Percentiles rank a stretch among this genome's conserved stretches.
These are phyloP conservation scores for Quercus alba DNA, from an alignment of 306 rosid genomes.

Conservation along the genomic window DNA sequence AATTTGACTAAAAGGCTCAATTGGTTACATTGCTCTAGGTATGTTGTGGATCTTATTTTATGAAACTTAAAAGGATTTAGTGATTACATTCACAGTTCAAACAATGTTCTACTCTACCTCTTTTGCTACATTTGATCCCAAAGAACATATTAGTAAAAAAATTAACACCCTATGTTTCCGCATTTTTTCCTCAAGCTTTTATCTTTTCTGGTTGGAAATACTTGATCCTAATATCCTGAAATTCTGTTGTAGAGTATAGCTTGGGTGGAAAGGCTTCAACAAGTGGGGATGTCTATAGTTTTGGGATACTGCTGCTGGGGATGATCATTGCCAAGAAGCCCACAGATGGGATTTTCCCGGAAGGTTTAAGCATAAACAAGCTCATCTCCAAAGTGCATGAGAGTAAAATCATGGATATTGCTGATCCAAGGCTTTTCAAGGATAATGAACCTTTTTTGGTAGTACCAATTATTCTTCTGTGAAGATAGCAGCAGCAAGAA, in stretches of 20 bases:
- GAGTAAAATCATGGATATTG: slow-evolving; percentile 11
- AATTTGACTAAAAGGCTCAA: slow-evolving; percentile 29
- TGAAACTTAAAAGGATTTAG: too few relatives aligned
- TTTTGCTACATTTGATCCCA: too few relatives aligned
- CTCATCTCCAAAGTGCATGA: slow-evolving; percentile 20
- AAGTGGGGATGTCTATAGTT: slow-evolving; percentile 39
- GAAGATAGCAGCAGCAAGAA: background rate
- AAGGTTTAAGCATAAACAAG: slow-evolving; percentile 28
- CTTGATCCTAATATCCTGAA: background rate
- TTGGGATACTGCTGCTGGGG: slow-evolving; percentile 33
- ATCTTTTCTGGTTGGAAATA: background rate
- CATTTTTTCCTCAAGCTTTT: background rate
- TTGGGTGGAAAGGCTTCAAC: slow-evolving; percentile 34
- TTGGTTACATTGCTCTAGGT: slow-evolving; percentile 49
- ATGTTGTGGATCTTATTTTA: background rate
- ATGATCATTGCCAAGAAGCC: slow-evolving; percentile 34
- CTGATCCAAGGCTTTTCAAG: slow-evolving; percentile 24
- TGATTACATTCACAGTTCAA: too few relatives aligned
- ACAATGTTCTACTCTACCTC: too few relatives aligned
- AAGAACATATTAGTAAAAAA: background rate
- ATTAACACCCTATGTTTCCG: background rate
- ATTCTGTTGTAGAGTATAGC: slow-evolving; percentile 36
- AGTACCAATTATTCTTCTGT: background rate
- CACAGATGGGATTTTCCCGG: slow-evolving; percentile 38
- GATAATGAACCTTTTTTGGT: background rate